Evolutionary conservation across 1,284 basidiomycete species (phyloP), one percentile per base, ranked within the genome.

Genomic region (Trichosporon sp.): DNA sequence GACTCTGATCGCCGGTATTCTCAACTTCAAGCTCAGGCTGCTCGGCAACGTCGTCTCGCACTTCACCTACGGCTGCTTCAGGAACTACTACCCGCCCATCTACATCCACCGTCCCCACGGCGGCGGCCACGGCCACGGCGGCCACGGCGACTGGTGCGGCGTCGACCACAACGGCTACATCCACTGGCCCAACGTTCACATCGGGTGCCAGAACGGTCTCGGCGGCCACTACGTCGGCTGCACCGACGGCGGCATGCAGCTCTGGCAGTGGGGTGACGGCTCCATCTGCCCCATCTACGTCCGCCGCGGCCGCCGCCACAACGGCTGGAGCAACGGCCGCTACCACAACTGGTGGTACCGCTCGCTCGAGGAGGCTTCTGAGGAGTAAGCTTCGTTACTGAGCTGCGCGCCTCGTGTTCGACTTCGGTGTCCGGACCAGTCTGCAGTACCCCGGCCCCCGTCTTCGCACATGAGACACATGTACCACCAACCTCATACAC

Each of bases 141-240:
- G 40, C 38, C 26, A 37, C 26, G 26, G 26, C n/a, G 46, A 48
- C 46, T 48, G 46, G 51, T 43, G 65, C 43, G 21, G 26, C 21
- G 38, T 66, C 65, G 40, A 38, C 11, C 40, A 21, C 40, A 14
- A 48, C 40, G 65, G 65, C 26, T 66, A 66, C 65, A 66, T 66
- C 65, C 40, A 66, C 65, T 32, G 40, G 40, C 26, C 38, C 21
- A 43, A 66, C 40, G 65, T 66, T 12, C 12, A 32, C 65, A 66
- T 66, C 26, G 65, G 65, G 26, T 46, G 40, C 65, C 2, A 5
- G 10, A 46, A 48, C 40, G 43, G 43, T 40, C 46, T 66, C 43
- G 65, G 65, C 40, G 65, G 65, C 2, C 38, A 26, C 38, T 66
- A 66, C 65, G 65, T 48, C 43, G 65, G 65, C 43, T 66, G 65